Evolutionary conservation across 2,329 filamentous ascomycete genomes (phyloP), one percentile per base, ranked within the genome.

Genomic region (Mollisia scopiformis): DNA sequence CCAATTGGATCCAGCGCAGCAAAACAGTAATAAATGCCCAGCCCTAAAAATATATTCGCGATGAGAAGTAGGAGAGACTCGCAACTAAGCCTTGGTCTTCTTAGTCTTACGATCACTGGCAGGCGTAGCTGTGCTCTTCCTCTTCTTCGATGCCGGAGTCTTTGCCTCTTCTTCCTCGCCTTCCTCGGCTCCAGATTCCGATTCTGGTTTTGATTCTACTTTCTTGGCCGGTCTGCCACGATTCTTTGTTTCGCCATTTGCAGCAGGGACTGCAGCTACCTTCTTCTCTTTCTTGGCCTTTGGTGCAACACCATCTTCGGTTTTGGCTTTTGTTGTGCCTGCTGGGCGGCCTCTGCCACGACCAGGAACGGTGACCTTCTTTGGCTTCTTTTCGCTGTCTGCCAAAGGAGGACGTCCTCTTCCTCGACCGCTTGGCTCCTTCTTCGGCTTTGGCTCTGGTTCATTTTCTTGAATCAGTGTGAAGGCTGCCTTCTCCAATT

Each of bases 401-500:
- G 66, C 61, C 47, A 62, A 33, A 7, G 60, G 11, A 31, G 68
- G 69, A 35, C 68, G 63, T 19, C 66, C 65, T 55, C 67, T 57
- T 7, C 67, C 65, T 28, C 57, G 57, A n/a, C 68, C 70, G 37
- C 62, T 63, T 21, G 65, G 64, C 37, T 57, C 62, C 6, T 66
- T 55, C 49, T 66, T 66, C n/a, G 61, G 50, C 43, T 64, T 63
- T 21, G 66, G 62, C 28, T 66, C 64, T 8, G 68, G 67, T 28
- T 71, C 70, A 31, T 57, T 64, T 53, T 74, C 72, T 55, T 68
- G 85, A 70, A 90, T 83, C 53, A 91, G 72, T 10, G 91, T 88
- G 71, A 87, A 92, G 2, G 89, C 89, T 19, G 88, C 89, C 72
- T 83, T 88, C 74, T 93, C 90, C 5, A 89, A 76, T 33, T 91